These are phyloP conservation scores for Fomitopsis pulvina DNA, from an alignment of 768 basidiomycete genomes.

Conservation along the genomic window DNA sequence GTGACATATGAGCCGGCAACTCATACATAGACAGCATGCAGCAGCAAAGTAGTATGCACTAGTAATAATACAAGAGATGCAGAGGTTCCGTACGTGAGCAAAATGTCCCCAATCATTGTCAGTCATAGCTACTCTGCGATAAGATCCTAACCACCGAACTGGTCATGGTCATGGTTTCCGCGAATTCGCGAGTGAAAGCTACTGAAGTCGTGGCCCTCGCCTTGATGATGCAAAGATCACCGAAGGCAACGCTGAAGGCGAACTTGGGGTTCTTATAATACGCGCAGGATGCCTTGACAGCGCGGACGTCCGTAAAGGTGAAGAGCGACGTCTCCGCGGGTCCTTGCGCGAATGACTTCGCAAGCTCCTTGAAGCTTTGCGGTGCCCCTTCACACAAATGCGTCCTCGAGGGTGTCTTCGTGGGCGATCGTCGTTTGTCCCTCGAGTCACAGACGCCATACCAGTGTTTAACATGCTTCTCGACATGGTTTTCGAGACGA, in stretches of 20 bases:
- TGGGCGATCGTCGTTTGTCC: not conserved
- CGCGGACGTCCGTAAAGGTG: not conserved
- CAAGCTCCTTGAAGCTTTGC: not conserved
- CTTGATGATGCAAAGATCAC: constrained; percentile 48
- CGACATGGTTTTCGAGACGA: constrained; percentile 24
- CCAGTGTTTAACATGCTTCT: constrained; percentile 3
- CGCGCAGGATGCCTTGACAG: constrained; percentile 42
- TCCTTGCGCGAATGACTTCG: constrained; percentile 7
- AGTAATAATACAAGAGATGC: too few species aligned
- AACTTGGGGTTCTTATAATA: constrained; percentile 31
- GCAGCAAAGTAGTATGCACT: too few species aligned
- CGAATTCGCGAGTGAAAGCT: constrained; percentile 13
- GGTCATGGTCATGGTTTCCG: constrained; percentile 13
- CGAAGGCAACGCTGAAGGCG: constrained; percentile 50
- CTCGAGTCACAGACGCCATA: not conserved
- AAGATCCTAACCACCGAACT: constrained; percentile 6
- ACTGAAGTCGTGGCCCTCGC: constrained; percentile 27
- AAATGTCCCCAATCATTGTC: too few species aligned
- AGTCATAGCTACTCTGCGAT: too few species aligned
- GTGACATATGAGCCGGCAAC: too few species aligned
- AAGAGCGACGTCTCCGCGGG: not conserved
- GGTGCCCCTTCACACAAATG: not conserved
- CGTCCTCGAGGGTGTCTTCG: not conserved
- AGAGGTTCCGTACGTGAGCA: too few species aligned
- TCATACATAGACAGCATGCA: too few species aligned